Base-by-base conservation (phyloP, 148 eudicot genomes). In the Rhododendron molle region DNA sequence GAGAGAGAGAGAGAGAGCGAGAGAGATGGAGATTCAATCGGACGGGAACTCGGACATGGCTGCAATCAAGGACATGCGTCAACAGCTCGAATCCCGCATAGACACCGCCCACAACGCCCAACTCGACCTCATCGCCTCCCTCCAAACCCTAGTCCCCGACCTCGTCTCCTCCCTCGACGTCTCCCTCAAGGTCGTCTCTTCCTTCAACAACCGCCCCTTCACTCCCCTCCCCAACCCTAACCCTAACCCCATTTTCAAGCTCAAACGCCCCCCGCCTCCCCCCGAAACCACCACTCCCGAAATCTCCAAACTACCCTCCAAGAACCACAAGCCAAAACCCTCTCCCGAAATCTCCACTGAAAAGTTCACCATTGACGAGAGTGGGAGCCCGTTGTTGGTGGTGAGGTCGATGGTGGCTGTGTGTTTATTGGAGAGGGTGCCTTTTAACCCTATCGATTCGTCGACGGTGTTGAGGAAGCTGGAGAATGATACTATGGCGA, bases 131-230 rank as follows among this genome's bases (percentile, higher is more conserved):
- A 89, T 95, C 15, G 86, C 96, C 46, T 95, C 98, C 16, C 89
- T 96, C n/a, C 95, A 93, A 86, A 86, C 93, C 92, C 90, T 90
- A 81, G 89, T 92, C 72, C 99, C 99, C 26, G 94, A 93, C 90
- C 88, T 95, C 76, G 90, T 91, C 43, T 91, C 96, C n/a, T 91
- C 96, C 26, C 95, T 96, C 85, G 93, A 93, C 81, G 90, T 94
- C 83, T 92, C 97, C 76, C 94, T 95, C 82, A 89, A 89, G 47
- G 85, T 94, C 88, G 87, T 94, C 85, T 94, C 98, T 67, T 30
- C 95, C 80, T 92, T 94, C 92, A 89, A 91, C 46, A 32, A 50
- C 84, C 91, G 91, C 32, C 93, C 94, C 30, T 93, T 90, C 9
- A 79, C 87, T 4, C 78, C 84, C 58, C 88, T 87, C 65, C 90